A percentile compares a stretch with the other conserved stretches of the same genome.
Evolutionary conservation across 768 basidiomycete species (phyloP).

Genomic region (Asterophora parasitica): DNA sequence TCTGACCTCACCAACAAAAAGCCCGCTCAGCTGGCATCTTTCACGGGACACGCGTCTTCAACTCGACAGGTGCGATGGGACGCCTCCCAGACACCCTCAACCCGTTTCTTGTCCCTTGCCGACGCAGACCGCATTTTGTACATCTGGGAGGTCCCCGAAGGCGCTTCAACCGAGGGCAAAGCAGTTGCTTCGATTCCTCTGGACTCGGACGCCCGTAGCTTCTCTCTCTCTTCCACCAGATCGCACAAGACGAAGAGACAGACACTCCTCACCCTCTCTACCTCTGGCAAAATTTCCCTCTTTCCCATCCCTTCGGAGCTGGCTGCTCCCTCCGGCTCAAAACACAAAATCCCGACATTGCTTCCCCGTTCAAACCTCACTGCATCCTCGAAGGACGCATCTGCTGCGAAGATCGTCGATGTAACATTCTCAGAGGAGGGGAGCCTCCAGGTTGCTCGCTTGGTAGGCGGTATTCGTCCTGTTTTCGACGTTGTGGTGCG

Average conservation of each 20-base stretch:
- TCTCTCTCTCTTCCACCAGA: slow-evolving; percentile 29
- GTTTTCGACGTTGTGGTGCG: slow-evolving; percentile 59
- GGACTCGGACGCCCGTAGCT: slow-evolving; percentile 55
- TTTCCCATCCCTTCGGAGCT: slow-evolving; percentile 49
- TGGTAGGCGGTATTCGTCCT: slow-evolving; percentile 52
- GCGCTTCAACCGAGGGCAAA: slow-evolving; percentile 39
- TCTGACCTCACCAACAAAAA: slow-evolving; percentile 32
- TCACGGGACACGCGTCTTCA: slow-evolving; percentile 63
- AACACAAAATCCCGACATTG: slow-evolving; percentile 45
- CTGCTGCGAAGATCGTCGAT: slow-evolving; percentile 37
- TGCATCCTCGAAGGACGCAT: slow-evolving; percentile 33
- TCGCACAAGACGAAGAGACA: slow-evolving; percentile 23
- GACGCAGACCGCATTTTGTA: slow-evolving; percentile 60
- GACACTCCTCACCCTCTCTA: slow-evolving; percentile 49
- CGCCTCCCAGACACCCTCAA: slow-evolving; percentile 30
- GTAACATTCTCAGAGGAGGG: slow-evolving; percentile 42
- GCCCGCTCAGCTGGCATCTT: slow-evolving; percentile 42
- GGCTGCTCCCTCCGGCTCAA: slow-evolving; percentile 31
- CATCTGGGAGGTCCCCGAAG: slow-evolving; percentile 51
- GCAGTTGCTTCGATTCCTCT: slow-evolving; percentile 57
- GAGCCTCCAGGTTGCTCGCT: slow-evolving; percentile 46
- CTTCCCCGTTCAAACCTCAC: slow-evolving; percentile 47
- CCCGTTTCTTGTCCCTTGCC: slow-evolving; percentile 55
- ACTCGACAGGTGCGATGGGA: slow-evolving; percentile 52
- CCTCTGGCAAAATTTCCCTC: slow-evolving; percentile 55